Conservation (phyloP, 352 stramenopile genomes). For the Globisporangium canariense region DNA sequence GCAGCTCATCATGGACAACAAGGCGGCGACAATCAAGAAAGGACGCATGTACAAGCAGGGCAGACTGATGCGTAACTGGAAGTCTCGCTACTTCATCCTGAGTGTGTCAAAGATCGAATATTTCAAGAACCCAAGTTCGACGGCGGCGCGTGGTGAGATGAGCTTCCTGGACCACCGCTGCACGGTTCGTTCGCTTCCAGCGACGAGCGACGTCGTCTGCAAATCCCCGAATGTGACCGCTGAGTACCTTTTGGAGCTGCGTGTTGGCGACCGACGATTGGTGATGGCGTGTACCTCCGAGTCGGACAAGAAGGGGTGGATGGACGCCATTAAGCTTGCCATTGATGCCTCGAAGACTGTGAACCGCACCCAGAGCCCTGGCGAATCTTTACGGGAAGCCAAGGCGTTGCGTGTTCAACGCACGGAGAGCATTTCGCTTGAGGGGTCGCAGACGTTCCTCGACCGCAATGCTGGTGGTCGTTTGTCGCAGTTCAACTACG, state of each 20-base stretch:
- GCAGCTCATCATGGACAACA: conserved; percentile 82
- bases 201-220: conserved; percentile 61
- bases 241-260: conserved; percentile 69
- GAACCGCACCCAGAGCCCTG: conserved; percentile 51
- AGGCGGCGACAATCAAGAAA: conserved; percentile 86
- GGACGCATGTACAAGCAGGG: conserved; percentile 86
- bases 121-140: conserved; percentile 82
- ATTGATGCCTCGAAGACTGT: conserved; percentile 85
- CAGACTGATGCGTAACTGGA: conserved; percentile 81
- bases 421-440: conserved; percentile 60
- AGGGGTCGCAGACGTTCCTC: conserved; percentile 54
- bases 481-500: conserved; percentile 85
- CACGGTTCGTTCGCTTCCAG: conserved; percentile 68
- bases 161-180: conserved; percentile 78
- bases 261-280: conserved; percentile 70
- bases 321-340: conserved; percentile 82
- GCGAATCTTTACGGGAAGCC: conserved; percentile 47
- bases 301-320: conserved; percentile 83
- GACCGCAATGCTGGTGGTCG: conserved; percentile 62
- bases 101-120: conserved; percentile 86
- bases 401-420: conserved; percentile 62
- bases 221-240: conserved; percentile 70
- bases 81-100: conserved; percentile 85
- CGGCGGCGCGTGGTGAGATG: conserved; percentile 68
- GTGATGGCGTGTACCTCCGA: conserved; percentile 85